A percentile compares a stretch with the other conserved stretches of the same genome.
phyloP scores from a whole-genome alignment of 2,329 filamentous ascomycete genomes.

The Aspergillus fischeri region DNA sequence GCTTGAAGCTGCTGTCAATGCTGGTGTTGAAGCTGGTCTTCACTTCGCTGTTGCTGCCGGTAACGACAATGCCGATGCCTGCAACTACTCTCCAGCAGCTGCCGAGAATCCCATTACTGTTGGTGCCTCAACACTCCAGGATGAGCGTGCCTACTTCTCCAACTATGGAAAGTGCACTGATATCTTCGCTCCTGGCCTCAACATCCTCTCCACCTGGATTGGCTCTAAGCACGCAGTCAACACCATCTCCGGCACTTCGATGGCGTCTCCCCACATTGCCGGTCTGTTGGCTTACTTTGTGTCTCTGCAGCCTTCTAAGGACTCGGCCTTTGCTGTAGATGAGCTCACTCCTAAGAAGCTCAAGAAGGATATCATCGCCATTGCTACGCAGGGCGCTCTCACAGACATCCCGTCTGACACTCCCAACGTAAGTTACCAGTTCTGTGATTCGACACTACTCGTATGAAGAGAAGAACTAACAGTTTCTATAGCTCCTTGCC shows the following conservation, averaged over 20 bases:
- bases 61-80: conserved; percentile 98
- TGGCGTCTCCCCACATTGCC: conserved; percentile 95
- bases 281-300: conserved; percentile 97
- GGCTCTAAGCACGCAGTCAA: conserved; percentile 94
- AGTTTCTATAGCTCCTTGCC: conserved; percentile 63
- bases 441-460: not conserved
- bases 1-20: conserved; percentile 89
- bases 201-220: conserved; percentile 98
- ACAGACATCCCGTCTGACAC: conserved; percentile 80
- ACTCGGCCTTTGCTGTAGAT: conserved; percentile 87
- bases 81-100: conserved; percentile 97
- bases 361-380: conserved; percentile 79
- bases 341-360: conserved; percentile 89
- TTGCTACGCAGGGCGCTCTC: conserved; percentile 75
- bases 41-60: conserved; percentile 98
- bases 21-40: conserved; percentile 83
- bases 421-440: conserved; percentile 62
- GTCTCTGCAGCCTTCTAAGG: conserved; percentile 83
- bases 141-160: conserved; percentile 99
- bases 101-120: conserved; percentile 91
- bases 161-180: conserved; percentile 99
- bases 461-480: conserved; percentile 19
- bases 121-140: conserved; percentile 86
- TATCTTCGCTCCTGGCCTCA: conserved; percentile 95
- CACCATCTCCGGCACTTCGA: conserved; percentile 98